A percentile compares a stretch with the other conserved stretches of the same genome.
Conservation (phyloP, 1,284 basidiomycete species). For the Taiwanofungus camphoratus region DNA sequence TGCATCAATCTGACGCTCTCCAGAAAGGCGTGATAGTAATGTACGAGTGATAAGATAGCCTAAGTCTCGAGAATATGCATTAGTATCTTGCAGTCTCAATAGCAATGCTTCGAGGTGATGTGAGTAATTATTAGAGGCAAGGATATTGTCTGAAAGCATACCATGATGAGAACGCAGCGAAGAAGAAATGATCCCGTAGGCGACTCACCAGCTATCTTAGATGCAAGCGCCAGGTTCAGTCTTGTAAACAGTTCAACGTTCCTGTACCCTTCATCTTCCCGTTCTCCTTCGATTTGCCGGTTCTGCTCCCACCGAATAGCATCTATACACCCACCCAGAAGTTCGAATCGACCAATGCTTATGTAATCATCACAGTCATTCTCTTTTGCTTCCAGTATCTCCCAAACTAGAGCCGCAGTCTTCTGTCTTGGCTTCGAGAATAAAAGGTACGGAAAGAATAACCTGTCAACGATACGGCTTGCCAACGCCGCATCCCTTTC, state of each 20-base stretch:
- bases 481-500: conserved; percentile 27
- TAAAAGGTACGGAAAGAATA: conserved; percentile 72
- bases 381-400: conserved; percentile 38
- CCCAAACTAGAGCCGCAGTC: conserved; percentile 62
- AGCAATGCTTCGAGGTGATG: conserved; percentile 40
- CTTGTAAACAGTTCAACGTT: conserved; percentile 42
- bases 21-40: conserved; percentile 48
- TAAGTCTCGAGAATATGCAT: conserved; percentile 50
- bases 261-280: conserved; percentile 29
- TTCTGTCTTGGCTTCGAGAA: conserved; percentile 66
- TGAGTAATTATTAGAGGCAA: conserved; percentile 39
- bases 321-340: conserved; percentile 43
- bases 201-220: conserved; percentile 59
- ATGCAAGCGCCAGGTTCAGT: conserved; percentile 47
- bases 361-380: conserved; percentile 15
- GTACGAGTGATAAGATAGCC: conserved; percentile 54
- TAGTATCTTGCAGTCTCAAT: conserved; percentile 40
- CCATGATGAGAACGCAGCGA: conserved; percentile 3
- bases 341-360: conserved; percentile 30
- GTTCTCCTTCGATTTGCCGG: conserved; percentile 19
- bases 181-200: too few species aligned
- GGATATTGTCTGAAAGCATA: conserved; percentile 49
- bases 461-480: conserved; percentile 46
- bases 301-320: conserved; percentile 32
- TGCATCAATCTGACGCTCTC: conserved; percentile 49